Evolutionary conservation across 108 stramenopile genomes (phyloP), one percentile per base, ranked within the genome.

Genomic region (Parmales sp.): DNA sequence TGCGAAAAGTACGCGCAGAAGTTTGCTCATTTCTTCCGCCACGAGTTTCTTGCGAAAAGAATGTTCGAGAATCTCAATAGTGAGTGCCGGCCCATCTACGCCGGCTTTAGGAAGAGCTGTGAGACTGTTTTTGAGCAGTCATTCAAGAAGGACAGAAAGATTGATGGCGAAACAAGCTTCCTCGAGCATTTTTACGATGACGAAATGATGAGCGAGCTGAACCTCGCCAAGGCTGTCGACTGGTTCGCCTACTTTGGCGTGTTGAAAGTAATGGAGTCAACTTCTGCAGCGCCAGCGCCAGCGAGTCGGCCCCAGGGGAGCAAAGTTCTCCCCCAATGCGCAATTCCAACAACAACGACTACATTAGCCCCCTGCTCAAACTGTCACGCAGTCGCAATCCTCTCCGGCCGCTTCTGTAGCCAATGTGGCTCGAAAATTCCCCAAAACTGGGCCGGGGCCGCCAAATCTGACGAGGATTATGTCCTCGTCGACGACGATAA

Each of bases 11-110:
- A 39, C 28, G 11, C 20, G 28, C 11, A 39, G 26, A 66, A 66
- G 65, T 66, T 66, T 31, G 65, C 65, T 5, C 34, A 43, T 16
- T 66, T 39, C 39, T 66, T 66, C 38, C 20, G 65, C 39, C 20
- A 23, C 2, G 38, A 66, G 45, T 66, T 66, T 43, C 13, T 66
- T 4, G 65, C 41, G 11, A 66, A 66, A 39, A 22, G 23, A 28
- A 11, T 66, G 38, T 66, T 66, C 0, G 65, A 66, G 45, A 39
- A 41, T 11, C 65, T 66, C 11, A 66, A 66, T 31, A 39, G n/a
- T 18, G 65, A 66, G 22, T 25, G 19, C 16, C 38, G 41, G 65
- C 20, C 65, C 25, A 39, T 41, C 7, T 25, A 66, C 22, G 22
- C 41, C 41, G 65, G 65, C 25, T 66, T 66, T 39, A 11, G 45